Evolutionary conservation across 2,329 filamentous ascomycete genomes (phyloP).

Genomic region (Trichothecium sympodiale): DNA sequence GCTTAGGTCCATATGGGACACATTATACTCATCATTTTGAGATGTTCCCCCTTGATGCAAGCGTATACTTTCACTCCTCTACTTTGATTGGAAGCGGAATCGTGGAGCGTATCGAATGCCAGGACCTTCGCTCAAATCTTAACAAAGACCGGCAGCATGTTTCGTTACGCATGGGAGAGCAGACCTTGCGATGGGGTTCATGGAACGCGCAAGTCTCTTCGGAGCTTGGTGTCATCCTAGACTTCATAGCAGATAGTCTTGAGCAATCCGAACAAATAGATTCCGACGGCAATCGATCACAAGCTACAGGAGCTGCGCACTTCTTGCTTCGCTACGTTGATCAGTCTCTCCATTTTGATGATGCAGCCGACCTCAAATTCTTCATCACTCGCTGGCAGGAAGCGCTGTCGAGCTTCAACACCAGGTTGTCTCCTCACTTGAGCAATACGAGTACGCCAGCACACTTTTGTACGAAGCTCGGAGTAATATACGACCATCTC

Average conservation of each 20-base stretch:
- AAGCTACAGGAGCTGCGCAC: constrained; percentile 16
- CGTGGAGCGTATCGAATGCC: constrained; percentile 22
- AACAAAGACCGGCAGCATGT: constrained; percentile 20
- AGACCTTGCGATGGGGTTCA: constrained; percentile 38
- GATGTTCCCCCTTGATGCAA: constrained; percentile 43
- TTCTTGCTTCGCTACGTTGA: constrained; percentile 40
- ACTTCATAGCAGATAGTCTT: constrained; percentile 42
- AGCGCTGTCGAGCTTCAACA: constrained; percentile 11
- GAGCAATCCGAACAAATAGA: constrained; percentile 6
- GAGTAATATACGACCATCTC: constrained; percentile 16
- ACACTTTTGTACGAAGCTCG: neutral
- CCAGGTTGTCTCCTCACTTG: neutral
- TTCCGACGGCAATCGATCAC: neutral
- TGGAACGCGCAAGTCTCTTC: constrained; percentile 51
- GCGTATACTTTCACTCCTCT: constrained; percentile 47
- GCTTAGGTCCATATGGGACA: constrained; percentile 49
- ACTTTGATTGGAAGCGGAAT: constrained; percentile 47
- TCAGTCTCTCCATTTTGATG: constrained; percentile 26
- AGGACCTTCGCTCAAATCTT: constrained; percentile 9
- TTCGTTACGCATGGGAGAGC: constrained; percentile 35
- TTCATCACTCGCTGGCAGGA: constrained; percentile 34
- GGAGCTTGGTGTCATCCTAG: constrained; percentile 49
- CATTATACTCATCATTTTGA: constrained; percentile 53
- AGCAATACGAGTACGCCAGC: too few relatives aligned
- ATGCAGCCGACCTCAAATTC: constrained; percentile 20